Percentiles rank a stretch among this genome's conserved stretches.
phyloP scores from a whole-genome alignment of 495 filamentous ascomycete species.

The Lindgomyces ingoldianus region DNA sequence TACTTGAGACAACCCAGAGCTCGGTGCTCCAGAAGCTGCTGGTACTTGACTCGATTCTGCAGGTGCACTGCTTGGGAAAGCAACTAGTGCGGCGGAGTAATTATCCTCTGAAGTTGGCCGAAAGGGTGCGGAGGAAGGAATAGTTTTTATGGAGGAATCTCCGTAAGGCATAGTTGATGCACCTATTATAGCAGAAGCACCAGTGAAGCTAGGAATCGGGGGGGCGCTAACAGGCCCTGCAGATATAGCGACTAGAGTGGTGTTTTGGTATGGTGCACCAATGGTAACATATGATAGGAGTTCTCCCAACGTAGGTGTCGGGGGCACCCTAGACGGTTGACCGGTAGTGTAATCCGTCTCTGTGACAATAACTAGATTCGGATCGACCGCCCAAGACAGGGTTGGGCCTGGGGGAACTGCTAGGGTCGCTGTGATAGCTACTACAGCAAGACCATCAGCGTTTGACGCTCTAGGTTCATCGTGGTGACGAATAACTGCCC shows the following conservation, averaged over 20 bases:
- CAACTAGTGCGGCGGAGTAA: too few species aligned
- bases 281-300: neutral
- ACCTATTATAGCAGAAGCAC: too few species aligned
- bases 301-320: neutral
- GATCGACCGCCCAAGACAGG: neutral
- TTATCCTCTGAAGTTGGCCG: too few species aligned
- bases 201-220: neutral
- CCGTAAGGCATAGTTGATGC: too few species aligned
- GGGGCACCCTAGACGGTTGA: neutral
- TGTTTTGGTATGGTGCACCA: neutral
- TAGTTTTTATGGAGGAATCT: too few species aligned
- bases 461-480: neutral
- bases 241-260: neutral
- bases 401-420: neutral
- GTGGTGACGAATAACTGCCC: constrained; percentile 6
- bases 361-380: constrained; percentile 3
- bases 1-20: neutral
- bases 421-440: neutral
- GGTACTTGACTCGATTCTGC: neutral
- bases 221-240: neutral
- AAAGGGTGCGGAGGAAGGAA: too few species aligned
- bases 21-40: neutral
- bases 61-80: too few species aligned
- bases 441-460: neutral
- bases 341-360: constrained; percentile 3